phyloP scores from a whole-genome alignment of 345 rosid genomes.

The Fremontodendron californicum region DNA sequence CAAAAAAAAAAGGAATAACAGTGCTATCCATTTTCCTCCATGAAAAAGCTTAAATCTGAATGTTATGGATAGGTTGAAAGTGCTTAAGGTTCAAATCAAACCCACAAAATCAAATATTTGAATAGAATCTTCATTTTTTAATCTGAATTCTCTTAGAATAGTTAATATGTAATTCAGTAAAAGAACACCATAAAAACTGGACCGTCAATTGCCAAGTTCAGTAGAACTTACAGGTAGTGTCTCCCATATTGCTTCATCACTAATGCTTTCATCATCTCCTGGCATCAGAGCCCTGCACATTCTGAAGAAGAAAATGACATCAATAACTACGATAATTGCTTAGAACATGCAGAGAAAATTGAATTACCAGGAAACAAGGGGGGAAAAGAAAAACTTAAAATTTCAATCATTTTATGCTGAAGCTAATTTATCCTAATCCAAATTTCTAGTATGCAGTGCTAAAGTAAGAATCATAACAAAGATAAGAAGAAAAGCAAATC shows the following conservation, averaged over 20 bases:
- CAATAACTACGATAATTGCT: background rate
- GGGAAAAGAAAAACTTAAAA: background rate
- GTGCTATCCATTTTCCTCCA: background rate
- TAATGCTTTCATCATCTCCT: constrained; percentile 84
- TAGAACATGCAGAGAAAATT: background rate
- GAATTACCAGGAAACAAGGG: background rate
- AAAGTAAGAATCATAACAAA: background rate
- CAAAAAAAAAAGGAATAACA: background rate
- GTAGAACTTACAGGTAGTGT: constrained; percentile 80
- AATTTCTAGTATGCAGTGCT: background rate
- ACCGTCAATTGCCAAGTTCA: background rate
- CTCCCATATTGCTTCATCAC: constrained; percentile 95
- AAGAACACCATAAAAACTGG: background rate
- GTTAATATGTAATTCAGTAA: background rate
- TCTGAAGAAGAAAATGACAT: constrained; percentile 37
- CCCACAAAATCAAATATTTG: background rate
- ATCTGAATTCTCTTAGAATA: background rate
- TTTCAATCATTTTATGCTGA: background rate
- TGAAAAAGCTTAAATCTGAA: background rate
- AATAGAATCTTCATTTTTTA: background rate
- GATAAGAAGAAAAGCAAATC: background rate
- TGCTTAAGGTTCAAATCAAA: background rate
- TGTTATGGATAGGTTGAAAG: constrained; percentile 13
- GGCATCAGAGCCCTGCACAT: constrained; percentile 97
- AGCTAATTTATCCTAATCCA: constrained; percentile 5